Percentiles rank a stretch among this genome's conserved stretches.
Evolutionary conservation across 306 rosid species (phyloP).

Genomic region (Medicago lupulina): DNA sequence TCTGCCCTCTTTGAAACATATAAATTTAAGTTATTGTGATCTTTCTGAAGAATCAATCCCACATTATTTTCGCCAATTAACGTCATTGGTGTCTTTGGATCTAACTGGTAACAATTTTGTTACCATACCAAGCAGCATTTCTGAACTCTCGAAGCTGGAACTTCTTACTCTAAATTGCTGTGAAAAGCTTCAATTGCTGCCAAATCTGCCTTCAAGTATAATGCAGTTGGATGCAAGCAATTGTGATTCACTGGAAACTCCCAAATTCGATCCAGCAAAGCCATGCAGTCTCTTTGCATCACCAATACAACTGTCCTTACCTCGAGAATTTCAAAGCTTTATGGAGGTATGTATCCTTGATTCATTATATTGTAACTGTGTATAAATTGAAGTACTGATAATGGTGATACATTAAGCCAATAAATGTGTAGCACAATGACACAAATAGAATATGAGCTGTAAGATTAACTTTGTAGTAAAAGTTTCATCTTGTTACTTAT

Average conservation of each 20-base stretch:
- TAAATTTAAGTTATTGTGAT: conserved; percentile 14
- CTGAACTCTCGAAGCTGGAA: conserved; percentile 7
- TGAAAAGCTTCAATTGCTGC: conserved; percentile 1
- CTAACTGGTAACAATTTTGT: conserved; percentile 31
- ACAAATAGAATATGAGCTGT: not conserved
- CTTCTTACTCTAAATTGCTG: not conserved
- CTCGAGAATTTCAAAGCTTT: not conserved
- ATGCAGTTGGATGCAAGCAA: not conserved
- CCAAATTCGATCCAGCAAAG: conserved; percentile 8
- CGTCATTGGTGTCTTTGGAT: not conserved
- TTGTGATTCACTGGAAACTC: conserved; percentile 22
- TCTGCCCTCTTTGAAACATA: not conserved
- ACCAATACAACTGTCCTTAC: not conserved
- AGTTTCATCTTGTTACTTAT: not conserved
- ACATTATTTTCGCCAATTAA: not conserved
- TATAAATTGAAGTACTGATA: not conserved
- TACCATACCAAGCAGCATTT: not conserved
- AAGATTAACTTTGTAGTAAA: not conserved
- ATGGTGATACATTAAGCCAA: not conserved
- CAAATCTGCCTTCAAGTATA: conserved; percentile 29
- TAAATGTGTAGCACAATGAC: not conserved
- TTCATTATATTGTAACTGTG: not conserved
- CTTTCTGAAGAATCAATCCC: conserved; percentile 30
- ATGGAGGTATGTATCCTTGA: not conserved
- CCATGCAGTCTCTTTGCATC: conserved; percentile 21